A percentile compares a stretch with the other conserved stretches of the same genome.
These are phyloP conservation scores for Backusella sp. DNA, from an alignment of 192 early-diverging fungal genomes.

Conservation along the genomic window DNA sequence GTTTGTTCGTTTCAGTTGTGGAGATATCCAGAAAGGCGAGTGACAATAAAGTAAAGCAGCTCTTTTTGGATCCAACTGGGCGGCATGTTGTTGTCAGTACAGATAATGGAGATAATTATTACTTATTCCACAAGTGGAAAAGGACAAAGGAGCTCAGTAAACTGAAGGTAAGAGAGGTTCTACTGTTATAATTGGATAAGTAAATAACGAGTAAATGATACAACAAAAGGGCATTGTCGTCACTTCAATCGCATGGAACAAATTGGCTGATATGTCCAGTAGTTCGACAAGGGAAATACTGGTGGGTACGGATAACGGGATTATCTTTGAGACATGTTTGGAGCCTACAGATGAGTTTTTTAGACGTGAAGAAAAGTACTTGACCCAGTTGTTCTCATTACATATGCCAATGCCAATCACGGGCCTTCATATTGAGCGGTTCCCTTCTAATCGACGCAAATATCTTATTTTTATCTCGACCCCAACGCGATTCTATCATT, in stretches of 20 bases:
- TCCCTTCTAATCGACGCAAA: constrained; percentile 64
- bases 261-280: constrained; percentile 42
- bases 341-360: constrained; percentile 83
- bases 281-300: constrained; percentile 78
- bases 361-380: constrained; percentile 76
- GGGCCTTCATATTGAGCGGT: constrained; percentile 80
- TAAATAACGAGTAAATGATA: not conserved
- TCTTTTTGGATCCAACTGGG: constrained; percentile 87
- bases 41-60: constrained; percentile 56
- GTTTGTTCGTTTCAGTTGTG: constrained; percentile 51
- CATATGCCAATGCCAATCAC: constrained; percentile 68
- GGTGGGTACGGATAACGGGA: constrained; percentile 80
- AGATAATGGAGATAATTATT: constrained; percentile 87
- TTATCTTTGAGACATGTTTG: constrained; percentile 88
- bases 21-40: constrained; percentile 59
- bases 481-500: constrained; percentile 86
- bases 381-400: constrained; percentile 69
- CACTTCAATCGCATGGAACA: constrained; percentile 89
- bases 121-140: constrained; percentile 83
- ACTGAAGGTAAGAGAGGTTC: constrained; percentile 57
- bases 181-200: not conserved
- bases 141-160: constrained; percentile 72
- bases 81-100: constrained; percentile 87
- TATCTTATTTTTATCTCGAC: constrained; percentile 85
- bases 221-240: constrained; percentile 50